Base-by-base conservation (phyloP, 2,329 filamentous ascomycete species). In the Xylariales sp. region DNA sequence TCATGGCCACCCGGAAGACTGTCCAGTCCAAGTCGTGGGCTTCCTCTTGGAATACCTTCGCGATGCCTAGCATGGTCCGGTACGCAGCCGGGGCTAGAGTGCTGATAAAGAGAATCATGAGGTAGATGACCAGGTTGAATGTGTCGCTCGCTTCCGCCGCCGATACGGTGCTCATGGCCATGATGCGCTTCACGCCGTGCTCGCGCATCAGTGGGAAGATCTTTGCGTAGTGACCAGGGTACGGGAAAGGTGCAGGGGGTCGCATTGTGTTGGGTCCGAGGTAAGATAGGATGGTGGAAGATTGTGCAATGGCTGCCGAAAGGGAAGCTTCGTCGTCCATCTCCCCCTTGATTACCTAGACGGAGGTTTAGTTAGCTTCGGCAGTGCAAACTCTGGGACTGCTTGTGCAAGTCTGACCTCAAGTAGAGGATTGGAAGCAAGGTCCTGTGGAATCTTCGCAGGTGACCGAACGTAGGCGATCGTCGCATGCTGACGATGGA, bases 101-200 rank as follows among this genome's bases (percentile, higher is more conserved):
- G 24, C 24, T 8, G 8, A 27, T n/a, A 16, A 32, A 7, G 7
- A 32, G 29, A 7, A 32, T 7, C 29, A 10, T 10, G 9, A 32
- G 29, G 29, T 8, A 27, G 24, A n/a, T n/a, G 8, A 27, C 24
- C 8, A 27, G 24, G 24, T 27, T 8, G n/a, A 27, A 27, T 8
- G 8, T 8, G 24, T 27, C 24, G n/a, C 24, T n/a, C 24, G 24
- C 8, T n/a, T 27, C 24, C 8, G 8, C 24, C 8, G 24, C 24
- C 8, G 61, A 60, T 7, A 60, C 31, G 4, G 62, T 65, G 7
- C 55, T 47, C 57, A 63, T 62, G 4, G 54, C 59, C 12, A 62
- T 46, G 27, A 65, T 60, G 8, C 63, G 55, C 4, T 47, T 20
- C 31, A 62, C 57, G 43, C 51, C 45, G 33, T 61, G 51, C 34